Evolutionary conservation across 2,329 filamentous ascomycete species (phyloP), one percentile per base, ranked within the genome.

Genomic region (Talaromyces albobiverticillius): DNA sequence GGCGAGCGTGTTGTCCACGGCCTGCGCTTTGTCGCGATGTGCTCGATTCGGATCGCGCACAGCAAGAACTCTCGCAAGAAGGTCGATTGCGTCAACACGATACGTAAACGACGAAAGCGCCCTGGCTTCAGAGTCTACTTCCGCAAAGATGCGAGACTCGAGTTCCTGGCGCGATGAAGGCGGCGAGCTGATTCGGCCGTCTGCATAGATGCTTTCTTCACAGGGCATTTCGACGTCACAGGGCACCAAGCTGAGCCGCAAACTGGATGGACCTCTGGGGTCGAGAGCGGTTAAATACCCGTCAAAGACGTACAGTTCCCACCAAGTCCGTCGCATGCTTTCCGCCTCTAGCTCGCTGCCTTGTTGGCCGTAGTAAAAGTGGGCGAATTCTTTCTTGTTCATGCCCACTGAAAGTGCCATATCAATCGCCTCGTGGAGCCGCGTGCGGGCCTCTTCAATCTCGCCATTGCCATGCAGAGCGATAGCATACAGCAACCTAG

Each of bases 311-410:
- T 85, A 90, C 42, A 86, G 61, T 60, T 79, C 88, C 90, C 90
- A 94, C 89, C 89, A 94, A 1, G 89, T 94, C 57, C 90, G 78
- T 22, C 89, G 81, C 83, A 87, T 89, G 66, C 86, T 88, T 69
- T 94, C 89, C 3, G 47, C 53, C 8, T 55, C 47, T n/a, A 55
- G 20, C 4, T 42, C 51, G 5, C 13, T 36, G 2, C 50, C 50
- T 29, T 53, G 31, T 36, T 26, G 46, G 29, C n/a, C n/a, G n/a
- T n/a, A n/a, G n/a, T n/a, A 74, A 9, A 51, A 46, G n/a, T 46
- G 13, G n/a, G 40, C 38, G 20, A 55, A 46, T 3, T 49, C 46
- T n/a, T 41, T 46, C 16, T 46, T 45, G 16, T 55, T 55, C 46
- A 55, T 51, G 1, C 46, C 46, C 10, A 55, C n/a, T 14, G 38